Base-by-base conservation (phyloP, 495 filamentous ascomycete genomes). In the Annulohypoxylon maeteangense region DNA sequence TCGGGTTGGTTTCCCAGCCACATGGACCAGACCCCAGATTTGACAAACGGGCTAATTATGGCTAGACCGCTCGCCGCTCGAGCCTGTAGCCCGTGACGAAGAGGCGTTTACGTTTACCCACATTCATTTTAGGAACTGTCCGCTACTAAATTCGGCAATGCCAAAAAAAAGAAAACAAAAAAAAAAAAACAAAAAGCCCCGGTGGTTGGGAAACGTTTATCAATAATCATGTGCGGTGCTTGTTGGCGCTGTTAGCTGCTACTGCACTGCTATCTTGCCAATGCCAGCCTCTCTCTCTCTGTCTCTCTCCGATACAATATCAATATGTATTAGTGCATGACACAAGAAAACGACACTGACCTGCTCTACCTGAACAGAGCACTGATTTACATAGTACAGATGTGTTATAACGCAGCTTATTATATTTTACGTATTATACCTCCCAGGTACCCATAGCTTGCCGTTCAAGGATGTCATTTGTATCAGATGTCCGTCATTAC, bases 401-500 rank as follows among this genome's bases (percentile, higher is more conserved):
- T 55, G 27, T 31, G 48, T 47, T 62, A 62, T 50, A 45, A 25
- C 2, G 50, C 25, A 23, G 51, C 53, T 48, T 61, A 59, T 29
- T 68, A 64, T 72, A 72, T 42, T 57, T 62, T 23, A 23, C 22
- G 38, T 72, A 59, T 42, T 72, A 72, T 40, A 40, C 36, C 36
- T 62, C 42, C 47, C 18, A 23, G 45, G 45, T 29, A 44, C 47
- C 23, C 50, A 51, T 62, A 48, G 31, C 42, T 54, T 50, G 18
- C 64, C 54, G 38, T 55, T 44, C 65, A 69, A 50, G 65, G 66
- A 68, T 66, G 56, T 69, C 62, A 66, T 63, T 50, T 65, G 61
- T 69, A 73, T 73, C 70, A 73, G 61, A 73, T 73, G 57, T 62
- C 36, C 70, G 70, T 73, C 70, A 73, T 73, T 62, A 56, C 48